A percentile compares a stretch with the other conserved stretches of the same genome.
These are phyloP conservation scores for Ramalina peruviana DNA, from an alignment of 495 filamentous ascomycete species.

Conservation along the genomic window DNA sequence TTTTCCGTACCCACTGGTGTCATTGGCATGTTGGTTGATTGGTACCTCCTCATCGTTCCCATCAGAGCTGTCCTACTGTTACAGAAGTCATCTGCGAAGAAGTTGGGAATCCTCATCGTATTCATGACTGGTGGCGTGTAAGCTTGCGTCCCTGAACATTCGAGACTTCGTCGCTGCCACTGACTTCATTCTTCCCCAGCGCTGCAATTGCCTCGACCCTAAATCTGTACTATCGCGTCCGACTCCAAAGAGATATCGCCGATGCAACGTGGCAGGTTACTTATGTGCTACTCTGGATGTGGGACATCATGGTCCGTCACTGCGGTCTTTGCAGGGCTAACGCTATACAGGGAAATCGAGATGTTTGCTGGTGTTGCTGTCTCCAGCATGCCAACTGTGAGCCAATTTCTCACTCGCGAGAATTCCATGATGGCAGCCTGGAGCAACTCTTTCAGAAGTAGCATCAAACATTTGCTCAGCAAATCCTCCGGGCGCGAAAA, in stretches of 20 bases:
- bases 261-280: not conserved
- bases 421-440: not conserved
- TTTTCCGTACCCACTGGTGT: constrained; percentile 6
- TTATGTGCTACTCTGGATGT: constrained; percentile 3
- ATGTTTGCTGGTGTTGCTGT: constrained; percentile 11
- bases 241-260: not conserved
- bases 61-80: constrained; percentile 5
- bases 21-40: constrained; percentile 8
- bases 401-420: constrained; percentile 7
- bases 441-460: not conserved
- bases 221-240: constrained; percentile 6
- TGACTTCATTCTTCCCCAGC: not conserved
- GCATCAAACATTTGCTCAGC: not conserved
- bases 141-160: not conserved
- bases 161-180: not conserved
- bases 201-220: constrained; percentile 8
- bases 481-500: not conserved
- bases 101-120: constrained; percentile 2
- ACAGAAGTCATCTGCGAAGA: constrained; percentile 5
- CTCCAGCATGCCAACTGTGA: constrained; percentile 9
- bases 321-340: not conserved
- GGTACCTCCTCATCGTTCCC: constrained; percentile 9
- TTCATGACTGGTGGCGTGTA: constrained; percentile 11
- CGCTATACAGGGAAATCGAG: constrained; percentile 5
- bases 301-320: not conserved